Evolutionary conservation across 2,329 filamentous ascomycete genomes (phyloP).

Genomic region (Penicillium griseofulvum): DNA sequence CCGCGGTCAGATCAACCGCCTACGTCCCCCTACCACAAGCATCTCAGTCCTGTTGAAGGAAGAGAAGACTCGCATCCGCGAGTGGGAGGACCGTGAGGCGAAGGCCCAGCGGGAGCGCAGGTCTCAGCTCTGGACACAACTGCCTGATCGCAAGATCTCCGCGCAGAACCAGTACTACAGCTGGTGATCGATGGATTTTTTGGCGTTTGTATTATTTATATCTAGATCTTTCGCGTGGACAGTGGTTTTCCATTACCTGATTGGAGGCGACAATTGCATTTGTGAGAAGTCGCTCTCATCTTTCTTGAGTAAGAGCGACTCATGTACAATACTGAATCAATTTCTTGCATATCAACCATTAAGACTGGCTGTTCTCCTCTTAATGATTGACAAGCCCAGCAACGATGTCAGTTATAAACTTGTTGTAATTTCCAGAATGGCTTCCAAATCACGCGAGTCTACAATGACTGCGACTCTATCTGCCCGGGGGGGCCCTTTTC

Average conservation of each 20-base stretch:
- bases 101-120: slow-evolving; percentile 73
- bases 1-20: slow-evolving; percentile 65
- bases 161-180: slow-evolving; percentile 86
- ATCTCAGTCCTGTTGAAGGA: slow-evolving; percentile 86
- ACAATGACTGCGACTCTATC: neutral
- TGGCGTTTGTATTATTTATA: slow-evolving; percentile 35
- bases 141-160: slow-evolving; percentile 81
- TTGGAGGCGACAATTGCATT: slow-evolving; percentile 15
- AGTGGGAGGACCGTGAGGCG: slow-evolving; percentile 72
- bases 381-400: slow-evolving; percentile 23
- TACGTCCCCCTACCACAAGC: slow-evolving; percentile 70
- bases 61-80: slow-evolving; percentile 81
- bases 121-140: slow-evolving; percentile 78
- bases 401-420: slow-evolving; percentile 12
- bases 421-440: neutral
- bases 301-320: slow-evolving; percentile 5
- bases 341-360: slow-evolving; percentile 10
- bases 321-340: slow-evolving; percentile 23
- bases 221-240: slow-evolving; percentile 19
- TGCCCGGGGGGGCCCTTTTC: slow-evolving; percentile 21
- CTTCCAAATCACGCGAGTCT: neutral
- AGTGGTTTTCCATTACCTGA: slow-evolving; percentile 18
- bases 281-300: slow-evolving; percentile 8
- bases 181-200: slow-evolving; percentile 61
- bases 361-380: neutral